phyloP scores from a whole-genome alignment of 306 rosid genomes.

The Carpinus fangiana region DNA sequence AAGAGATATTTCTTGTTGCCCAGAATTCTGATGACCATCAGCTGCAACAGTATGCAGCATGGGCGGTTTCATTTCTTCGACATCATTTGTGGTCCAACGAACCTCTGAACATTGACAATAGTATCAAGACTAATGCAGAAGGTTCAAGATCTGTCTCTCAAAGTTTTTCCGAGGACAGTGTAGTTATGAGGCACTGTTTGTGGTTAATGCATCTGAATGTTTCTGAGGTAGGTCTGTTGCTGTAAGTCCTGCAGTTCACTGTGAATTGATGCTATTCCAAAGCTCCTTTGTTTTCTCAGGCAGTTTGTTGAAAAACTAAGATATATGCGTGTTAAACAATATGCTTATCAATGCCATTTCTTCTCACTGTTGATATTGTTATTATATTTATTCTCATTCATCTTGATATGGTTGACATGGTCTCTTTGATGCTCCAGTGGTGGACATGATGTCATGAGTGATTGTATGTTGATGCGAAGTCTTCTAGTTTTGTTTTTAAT shows the following conservation, averaged over 20 bases:
- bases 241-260: conserved; percentile 13
- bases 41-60: conserved; percentile 80
- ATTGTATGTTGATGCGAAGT: not conserved
- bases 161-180: conserved; percentile 65
- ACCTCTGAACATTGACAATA: conserved; percentile 34
- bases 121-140: conserved; percentile 37
- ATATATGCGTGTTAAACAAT: not conserved
- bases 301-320: not conserved
- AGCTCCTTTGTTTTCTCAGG: not conserved
- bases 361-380: not conserved
- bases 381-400: not conserved
- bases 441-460: not conserved
- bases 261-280: conserved; percentile 3
- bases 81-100: conserved; percentile 68
- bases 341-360: conserved; percentile 4
- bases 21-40: conserved; percentile 76
- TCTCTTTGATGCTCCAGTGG: not conserved
- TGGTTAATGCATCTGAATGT: conserved; percentile 72
- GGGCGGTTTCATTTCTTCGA: conserved; percentile 78
- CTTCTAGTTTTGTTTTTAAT: not conserved
- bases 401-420: too few relatives aligned
- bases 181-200: conserved; percentile 60
- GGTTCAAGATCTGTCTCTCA: conserved; percentile 55
- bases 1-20: conserved; percentile 92
- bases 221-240: conserved; percentile 53